These are phyloP conservation scores for Pseudogymnoascus sp. DNA, from an alignment of 2,329 filamentous ascomycete genomes.

Conservation along the genomic window DNA sequence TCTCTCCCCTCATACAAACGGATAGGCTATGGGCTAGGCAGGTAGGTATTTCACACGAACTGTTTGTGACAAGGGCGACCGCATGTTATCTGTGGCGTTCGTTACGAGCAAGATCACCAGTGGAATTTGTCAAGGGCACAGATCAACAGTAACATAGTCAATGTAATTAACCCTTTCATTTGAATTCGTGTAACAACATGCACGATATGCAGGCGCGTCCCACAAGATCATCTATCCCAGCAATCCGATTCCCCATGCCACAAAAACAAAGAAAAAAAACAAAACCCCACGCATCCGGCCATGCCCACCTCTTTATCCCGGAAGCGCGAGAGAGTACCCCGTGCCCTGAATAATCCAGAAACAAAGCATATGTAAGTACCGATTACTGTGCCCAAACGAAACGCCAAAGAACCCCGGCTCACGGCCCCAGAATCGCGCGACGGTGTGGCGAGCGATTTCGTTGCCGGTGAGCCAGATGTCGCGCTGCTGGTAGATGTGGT, in stretches of 20 bases:
- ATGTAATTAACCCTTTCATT: neutral
- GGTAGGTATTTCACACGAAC: neutral
- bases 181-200: neutral
- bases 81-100: neutral
- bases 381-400: too few species aligned
- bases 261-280: neutral
- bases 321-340: neutral
- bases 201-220: neutral
- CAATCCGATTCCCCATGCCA: neutral
- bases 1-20: neutral
- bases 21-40: neutral
- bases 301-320: neutral
- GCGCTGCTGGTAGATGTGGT: neutral
- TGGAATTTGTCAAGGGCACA: neutral
- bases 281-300: neutral
- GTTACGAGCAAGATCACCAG: neutral
- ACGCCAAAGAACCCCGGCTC: neutral
- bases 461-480: neutral
- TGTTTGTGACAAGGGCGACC: neutral
- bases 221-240: neutral
- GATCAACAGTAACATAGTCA: neutral
- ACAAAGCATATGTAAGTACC: neutral
- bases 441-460: neutral
- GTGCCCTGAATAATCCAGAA: neutral
- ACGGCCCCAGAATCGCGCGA: neutral